Evolutionary conservation across 2,329 filamentous ascomycete genomes (phyloP).

Genomic region (Colletotrichum zoysiae): DNA sequence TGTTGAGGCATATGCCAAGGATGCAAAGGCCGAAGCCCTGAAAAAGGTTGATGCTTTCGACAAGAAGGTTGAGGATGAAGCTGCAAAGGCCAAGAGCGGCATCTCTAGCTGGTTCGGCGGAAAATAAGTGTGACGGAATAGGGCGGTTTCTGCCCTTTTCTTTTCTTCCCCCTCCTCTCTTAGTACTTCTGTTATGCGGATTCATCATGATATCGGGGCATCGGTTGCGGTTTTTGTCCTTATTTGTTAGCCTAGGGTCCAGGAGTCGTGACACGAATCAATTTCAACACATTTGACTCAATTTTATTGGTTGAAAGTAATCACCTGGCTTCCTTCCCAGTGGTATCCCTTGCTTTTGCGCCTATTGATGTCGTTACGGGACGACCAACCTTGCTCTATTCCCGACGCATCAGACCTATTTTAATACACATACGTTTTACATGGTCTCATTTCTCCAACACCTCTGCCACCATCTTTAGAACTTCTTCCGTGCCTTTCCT

Average conservation of each 20-base stretch:
- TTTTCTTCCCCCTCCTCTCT: not conserved
- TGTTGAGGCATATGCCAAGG: slow-evolving; percentile 70
- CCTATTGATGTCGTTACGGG: not conserved
- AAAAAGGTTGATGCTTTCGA: slow-evolving; percentile 87
- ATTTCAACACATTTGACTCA: slow-evolving; percentile 21
- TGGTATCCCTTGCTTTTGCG: not conserved
- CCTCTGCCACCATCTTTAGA: slow-evolving; percentile 79
- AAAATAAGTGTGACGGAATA: slow-evolving; percentile 52
- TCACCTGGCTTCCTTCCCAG: not conserved
- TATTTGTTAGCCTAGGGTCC: slow-evolving; percentile 4
- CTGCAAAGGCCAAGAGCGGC: slow-evolving; percentile 85
- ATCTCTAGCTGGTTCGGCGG: slow-evolving; percentile 88
- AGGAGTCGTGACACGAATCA: slow-evolving; percentile 24
- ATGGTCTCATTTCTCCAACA: slow-evolving; percentile 49
- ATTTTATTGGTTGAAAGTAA: not conserved
- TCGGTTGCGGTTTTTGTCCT: slow-evolving; percentile 12
- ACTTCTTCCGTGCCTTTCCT: slow-evolving; percentile 82
- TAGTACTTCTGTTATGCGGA: not conserved
- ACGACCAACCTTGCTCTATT: not conserved
- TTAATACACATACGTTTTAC: slow-evolving; percentile 13
- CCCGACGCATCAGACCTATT: not conserved
- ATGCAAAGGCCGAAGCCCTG: slow-evolving; percentile 72
- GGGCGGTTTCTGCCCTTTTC: not conserved
- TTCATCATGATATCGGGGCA: slow-evolving; percentile 19
- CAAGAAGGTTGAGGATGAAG: slow-evolving; percentile 81